Evolutionary conservation across 257 asterid genomes (phyloP), one percentile per base, ranked within the genome.

Genomic region (Vinca minor): DNA sequence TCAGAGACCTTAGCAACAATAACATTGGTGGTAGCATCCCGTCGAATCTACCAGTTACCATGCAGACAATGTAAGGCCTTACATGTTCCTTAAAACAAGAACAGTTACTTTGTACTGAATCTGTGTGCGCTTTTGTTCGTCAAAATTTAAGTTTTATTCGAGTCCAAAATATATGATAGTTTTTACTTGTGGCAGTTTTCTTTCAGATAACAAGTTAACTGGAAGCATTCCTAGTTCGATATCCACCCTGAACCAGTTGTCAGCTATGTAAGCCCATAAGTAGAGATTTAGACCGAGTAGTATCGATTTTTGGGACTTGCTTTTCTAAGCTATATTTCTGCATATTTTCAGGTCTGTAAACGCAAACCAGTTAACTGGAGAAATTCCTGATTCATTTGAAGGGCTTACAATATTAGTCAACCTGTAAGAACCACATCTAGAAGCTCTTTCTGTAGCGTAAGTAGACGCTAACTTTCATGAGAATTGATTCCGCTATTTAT

Each of bases 1-100:
- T 73, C 94, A 89, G 99, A 78, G 79, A 85, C 32, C 84, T 93
- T 68, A 93, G 97, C 84, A 89, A 89, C 83, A 93, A 93, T 71
- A 81, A 77, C 57, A 89, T 93, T 41, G 86, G 92, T 36, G 99
- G 99, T 49, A 84, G 81, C 87, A 87, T 93, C 77, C 99, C 99
- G 0, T 54, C 84, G 26, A 79, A 69, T 28, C 83, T 93, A 57
- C 99, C 99, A 32, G 64, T 81, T 64, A 68, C 94, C 54, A 59
- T 93, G 78, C 67, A 62, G 71, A 78, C 65, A 60, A 13, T 93
- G 99, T 93, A 84, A 46, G 97, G 78, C 63, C 57, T 62, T 64
- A 17, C 47, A 47, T 39, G 21, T 46, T 46, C 53, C 21, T 35
- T 31, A 54, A 66, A 41, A 1, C 11, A 4, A 29, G 38, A 58